phyloP scores from a whole-genome alignment of 2,329 filamentous ascomycete genomes.

The Aspergillus nomiae region DNA sequence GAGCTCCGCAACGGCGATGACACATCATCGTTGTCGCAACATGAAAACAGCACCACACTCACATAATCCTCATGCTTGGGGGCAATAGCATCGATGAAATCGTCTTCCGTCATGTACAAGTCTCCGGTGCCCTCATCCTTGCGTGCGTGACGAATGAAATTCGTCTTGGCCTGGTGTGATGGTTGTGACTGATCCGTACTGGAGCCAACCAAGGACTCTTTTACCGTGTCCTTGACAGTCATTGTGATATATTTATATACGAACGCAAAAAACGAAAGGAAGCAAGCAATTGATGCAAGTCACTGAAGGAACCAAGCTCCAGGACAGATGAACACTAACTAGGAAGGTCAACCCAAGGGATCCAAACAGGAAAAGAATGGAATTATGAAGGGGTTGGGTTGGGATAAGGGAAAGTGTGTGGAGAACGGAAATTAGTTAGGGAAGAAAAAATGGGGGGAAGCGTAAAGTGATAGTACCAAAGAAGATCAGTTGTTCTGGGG shows the following conservation, averaged over 20 bases:
- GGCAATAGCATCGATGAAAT: slow-evolving; percentile 89
- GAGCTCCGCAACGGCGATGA: slow-evolving; percentile 12
- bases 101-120: slow-evolving; percentile 75
- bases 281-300: slow-evolving; percentile 10
- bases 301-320: slow-evolving; percentile 6
- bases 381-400: slow-evolving; percentile 24
- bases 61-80: slow-evolving; percentile 89
- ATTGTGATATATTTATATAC: slow-evolving; percentile 35
- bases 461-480: slow-evolving; percentile 3
- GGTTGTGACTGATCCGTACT: slow-evolving; percentile 60
- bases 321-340: slow-evolving; percentile 11
- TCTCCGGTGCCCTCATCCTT: slow-evolving; percentile 77
- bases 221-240: slow-evolving; percentile 70
- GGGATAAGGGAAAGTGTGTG: slow-evolving; percentile 20
- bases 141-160: slow-evolving; percentile 74
- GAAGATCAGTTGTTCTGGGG: neutral
- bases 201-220: slow-evolving; percentile 73
- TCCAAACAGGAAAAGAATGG: slow-evolving; percentile 7
- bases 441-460: slow-evolving; percentile 19
- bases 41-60: slow-evolving; percentile 46
- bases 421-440: slow-evolving; percentile 22
- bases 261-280: slow-evolving; percentile 10
- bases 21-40: slow-evolving; percentile 14
- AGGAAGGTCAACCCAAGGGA: slow-evolving; percentile 12
- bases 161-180: slow-evolving; percentile 72